phyloP scores from a whole-genome alignment of 805 yeast species.

The Metschnikowia picachoensis region DNA sequence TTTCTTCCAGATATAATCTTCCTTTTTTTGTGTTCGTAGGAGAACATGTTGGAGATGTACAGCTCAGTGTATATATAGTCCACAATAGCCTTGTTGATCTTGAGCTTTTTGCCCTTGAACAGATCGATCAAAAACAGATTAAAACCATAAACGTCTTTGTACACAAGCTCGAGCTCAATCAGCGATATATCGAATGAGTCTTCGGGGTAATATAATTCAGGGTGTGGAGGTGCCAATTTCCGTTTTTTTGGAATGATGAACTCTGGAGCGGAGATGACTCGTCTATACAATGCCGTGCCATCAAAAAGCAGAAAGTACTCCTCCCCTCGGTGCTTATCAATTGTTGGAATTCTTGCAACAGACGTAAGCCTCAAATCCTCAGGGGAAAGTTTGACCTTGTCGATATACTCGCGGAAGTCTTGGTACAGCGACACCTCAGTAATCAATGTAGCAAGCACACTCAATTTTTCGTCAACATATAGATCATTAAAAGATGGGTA shows the following conservation, averaged over 20 bases:
- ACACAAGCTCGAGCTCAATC: constrained; percentile 29
- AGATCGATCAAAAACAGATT: constrained; percentile 20
- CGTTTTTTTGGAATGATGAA: constrained; percentile 35
- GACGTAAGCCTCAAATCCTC: constrained; percentile 24
- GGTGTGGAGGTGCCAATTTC: constrained; percentile 30
- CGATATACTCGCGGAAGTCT: constrained; percentile 46
- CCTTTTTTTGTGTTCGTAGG: constrained; percentile 51
- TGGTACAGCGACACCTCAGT: constrained; percentile 40
- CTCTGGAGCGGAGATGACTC: constrained; percentile 24
- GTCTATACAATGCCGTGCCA: constrained; percentile 49
- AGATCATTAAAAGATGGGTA: constrained; percentile 37
- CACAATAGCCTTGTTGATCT: constrained; percentile 22
- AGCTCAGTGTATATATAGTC: constrained; percentile 15
- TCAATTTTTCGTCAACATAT: constrained; percentile 45
- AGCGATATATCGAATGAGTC: constrained; percentile 29
- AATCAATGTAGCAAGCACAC: constrained; percentile 44
- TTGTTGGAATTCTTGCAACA: constrained; percentile 5
- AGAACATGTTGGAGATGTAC: constrained; percentile 23
- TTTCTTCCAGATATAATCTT: constrained; percentile 51
- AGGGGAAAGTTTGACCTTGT: constrained; percentile 28
- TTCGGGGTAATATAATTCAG: constrained; percentile 25
- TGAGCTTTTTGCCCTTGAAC: constrained; percentile 30
- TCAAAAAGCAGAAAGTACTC: constrained; percentile 43
- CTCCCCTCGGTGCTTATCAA: constrained; percentile 12
- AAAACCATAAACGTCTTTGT: constrained; percentile 29